Conservation (phyloP, 495 filamentous ascomycete species). For the Halenospora varia region DNA sequence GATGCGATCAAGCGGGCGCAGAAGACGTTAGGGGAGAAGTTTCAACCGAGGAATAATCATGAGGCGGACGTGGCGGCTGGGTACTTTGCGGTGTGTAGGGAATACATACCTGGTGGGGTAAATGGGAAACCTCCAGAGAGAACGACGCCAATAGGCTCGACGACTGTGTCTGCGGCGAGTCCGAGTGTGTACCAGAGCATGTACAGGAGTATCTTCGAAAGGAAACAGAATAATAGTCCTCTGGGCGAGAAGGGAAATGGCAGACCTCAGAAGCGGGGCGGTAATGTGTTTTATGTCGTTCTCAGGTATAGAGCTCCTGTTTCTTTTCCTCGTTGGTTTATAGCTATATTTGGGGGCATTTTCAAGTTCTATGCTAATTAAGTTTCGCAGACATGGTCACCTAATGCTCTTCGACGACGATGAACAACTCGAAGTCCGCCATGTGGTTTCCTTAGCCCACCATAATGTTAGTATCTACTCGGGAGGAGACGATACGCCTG, state of each 20-base stretch:
- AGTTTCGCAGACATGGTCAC: slow-evolving; percentile 73
- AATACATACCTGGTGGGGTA: slow-evolving; percentile 84
- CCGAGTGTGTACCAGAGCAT: slow-evolving; percentile 96
- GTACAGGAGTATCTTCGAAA: slow-evolving; percentile 94
- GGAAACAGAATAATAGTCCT: slow-evolving; percentile 55
- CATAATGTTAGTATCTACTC: slow-evolving; percentile 84
- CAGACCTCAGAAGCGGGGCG: slow-evolving; percentile 65
- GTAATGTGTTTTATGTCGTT: slow-evolving; percentile 94
- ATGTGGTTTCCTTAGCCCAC: slow-evolving; percentile 88
- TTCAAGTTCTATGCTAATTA: neutral
- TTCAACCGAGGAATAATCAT: slow-evolving; percentile 38
- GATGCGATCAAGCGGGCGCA: slow-evolving; percentile 40
- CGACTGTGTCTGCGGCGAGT: slow-evolving; percentile 63
- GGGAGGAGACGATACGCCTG: slow-evolving; percentile 74
- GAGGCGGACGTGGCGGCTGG: slow-evolving; percentile 86
- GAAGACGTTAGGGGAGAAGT: slow-evolving; percentile 46
- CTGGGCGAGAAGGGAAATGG: slow-evolving; percentile 42
- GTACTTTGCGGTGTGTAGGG: slow-evolving; percentile 91
- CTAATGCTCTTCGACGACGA: slow-evolving; percentile 95
- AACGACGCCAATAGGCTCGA: slow-evolving; percentile 71
- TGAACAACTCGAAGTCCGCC: slow-evolving; percentile 85
- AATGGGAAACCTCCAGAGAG: slow-evolving; percentile 91
- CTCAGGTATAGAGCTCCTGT: slow-evolving; percentile 54
- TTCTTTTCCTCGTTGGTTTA: neutral
- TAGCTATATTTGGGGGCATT: too few relatives aligned